Conservation (phyloP, 371 early-diverging fungal species). For the Actinomortierella ambigua region DNA sequence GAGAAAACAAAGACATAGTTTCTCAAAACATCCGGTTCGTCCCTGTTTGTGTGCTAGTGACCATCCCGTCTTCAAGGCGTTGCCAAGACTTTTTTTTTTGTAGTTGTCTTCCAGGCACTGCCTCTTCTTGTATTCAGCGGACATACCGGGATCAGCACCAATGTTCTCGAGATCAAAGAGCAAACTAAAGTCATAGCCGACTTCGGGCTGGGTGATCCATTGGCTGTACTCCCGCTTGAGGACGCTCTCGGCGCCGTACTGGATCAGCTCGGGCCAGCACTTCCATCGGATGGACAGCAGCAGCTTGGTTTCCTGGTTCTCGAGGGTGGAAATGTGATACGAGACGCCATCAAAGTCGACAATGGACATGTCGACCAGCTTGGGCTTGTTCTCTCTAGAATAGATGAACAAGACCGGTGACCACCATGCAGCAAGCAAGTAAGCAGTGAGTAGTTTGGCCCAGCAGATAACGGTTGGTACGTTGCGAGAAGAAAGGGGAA, state of each 20-base stretch:
- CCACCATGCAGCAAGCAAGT: no score
- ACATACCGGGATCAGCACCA: constrained; percentile 70
- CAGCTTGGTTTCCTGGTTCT: constrained; percentile 69
- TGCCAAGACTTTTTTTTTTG: no score
- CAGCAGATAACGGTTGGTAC: no score
- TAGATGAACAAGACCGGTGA: constrained; percentile 5
- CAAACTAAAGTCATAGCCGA: constrained; percentile 85
- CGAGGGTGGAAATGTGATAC: constrained; percentile 82
- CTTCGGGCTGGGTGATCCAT: constrained; percentile 68
- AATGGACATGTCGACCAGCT: constrained; percentile 79
- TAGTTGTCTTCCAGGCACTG: no score
- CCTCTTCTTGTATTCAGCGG: no score
- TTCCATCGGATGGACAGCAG: constrained; percentile 82
- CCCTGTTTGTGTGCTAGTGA: no score
- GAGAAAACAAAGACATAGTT: background rate
- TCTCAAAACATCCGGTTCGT: constrained; percentile 1
- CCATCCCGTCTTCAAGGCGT: no score
- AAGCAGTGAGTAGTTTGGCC: constrained; percentile 2
- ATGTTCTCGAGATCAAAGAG: constrained; percentile 80
- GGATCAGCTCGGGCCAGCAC: constrained; percentile 79
- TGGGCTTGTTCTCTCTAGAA: constrained; percentile 75
- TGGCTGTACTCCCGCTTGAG: constrained; percentile 82
- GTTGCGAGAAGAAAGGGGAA: background rate
- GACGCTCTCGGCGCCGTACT: constrained; percentile 82
- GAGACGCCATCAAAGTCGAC: constrained; percentile 96